A percentile compares a stretch with the other conserved stretches of the same genome.
Conservation (phyloP, 805 yeast species). For the Metschnikowia kofuensis region DNA sequence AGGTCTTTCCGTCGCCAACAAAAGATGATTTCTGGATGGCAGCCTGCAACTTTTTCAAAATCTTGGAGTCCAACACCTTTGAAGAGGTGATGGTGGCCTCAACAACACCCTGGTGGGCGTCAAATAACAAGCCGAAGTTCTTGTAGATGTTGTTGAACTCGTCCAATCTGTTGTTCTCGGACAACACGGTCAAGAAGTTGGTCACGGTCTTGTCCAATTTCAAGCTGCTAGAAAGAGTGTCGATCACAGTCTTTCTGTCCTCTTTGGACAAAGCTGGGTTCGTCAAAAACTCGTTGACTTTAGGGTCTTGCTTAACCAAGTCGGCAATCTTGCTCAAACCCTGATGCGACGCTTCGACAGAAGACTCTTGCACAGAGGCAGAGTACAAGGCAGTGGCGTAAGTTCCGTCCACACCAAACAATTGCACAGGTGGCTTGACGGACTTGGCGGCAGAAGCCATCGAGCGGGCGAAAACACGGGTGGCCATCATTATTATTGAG, state of each 20-base stretch:
- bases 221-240: slow-evolving; percentile 48
- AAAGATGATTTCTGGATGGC: slow-evolving; percentile 74
- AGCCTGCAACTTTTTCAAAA: slow-evolving; percentile 71
- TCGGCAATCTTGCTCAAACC: slow-evolving; percentile 59
- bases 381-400: slow-evolving; percentile 93
- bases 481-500: slow-evolving; percentile 40
- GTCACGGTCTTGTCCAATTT: slow-evolving; percentile 65
- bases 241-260: slow-evolving; percentile 72
- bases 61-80: slow-evolving; percentile 76
- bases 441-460: slow-evolving; percentile 68
- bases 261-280: slow-evolving; percentile 81
- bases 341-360: slow-evolving; percentile 65
- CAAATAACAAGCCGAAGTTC: slow-evolving; percentile 74
- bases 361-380: slow-evolving; percentile 81
- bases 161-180: slow-evolving; percentile 90
- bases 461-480: slow-evolving; percentile 66
- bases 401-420: slow-evolving; percentile 94
- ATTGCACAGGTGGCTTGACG: slow-evolving; percentile 85
- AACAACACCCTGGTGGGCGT: slow-evolving; percentile 87
- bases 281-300: slow-evolving; percentile 56
- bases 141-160: slow-evolving; percentile 61
- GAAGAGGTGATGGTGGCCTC: slow-evolving; percentile 93
- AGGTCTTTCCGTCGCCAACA: slow-evolving; percentile 83
- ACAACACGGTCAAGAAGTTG: slow-evolving; percentile 80
- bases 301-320: slow-evolving; percentile 58